phyloP scores from a whole-genome alignment of 805 yeast species.

The Candida wancherniae region DNA sequence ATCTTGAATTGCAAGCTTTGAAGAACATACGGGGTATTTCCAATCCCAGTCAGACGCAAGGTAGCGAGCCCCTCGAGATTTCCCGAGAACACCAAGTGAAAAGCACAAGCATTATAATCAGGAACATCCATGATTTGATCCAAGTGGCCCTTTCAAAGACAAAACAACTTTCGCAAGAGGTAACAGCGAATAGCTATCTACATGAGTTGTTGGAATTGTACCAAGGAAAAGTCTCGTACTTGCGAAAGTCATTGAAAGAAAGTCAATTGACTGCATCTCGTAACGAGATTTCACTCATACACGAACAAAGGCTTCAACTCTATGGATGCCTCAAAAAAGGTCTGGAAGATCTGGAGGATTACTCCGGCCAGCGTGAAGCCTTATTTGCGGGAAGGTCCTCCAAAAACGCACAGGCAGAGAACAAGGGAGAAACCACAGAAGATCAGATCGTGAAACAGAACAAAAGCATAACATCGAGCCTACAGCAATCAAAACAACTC shows the following conservation, averaged over 20 bases:
- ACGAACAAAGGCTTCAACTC: slow-evolving; percentile 27
- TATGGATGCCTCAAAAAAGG: too few relatives aligned
- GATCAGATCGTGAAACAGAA: slow-evolving; percentile 44
- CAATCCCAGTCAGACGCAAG: too few relatives aligned
- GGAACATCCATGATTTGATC: slow-evolving; percentile 17
- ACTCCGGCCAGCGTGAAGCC: too few relatives aligned
- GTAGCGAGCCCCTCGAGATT: slow-evolving; percentile 11
- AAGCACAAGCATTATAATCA: slow-evolving; percentile 16
- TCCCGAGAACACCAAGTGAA: slow-evolving; percentile 18
- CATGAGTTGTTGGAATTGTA: slow-evolving; percentile 17
- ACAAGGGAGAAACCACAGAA: slow-evolving; percentile 22
- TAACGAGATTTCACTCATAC: slow-evolving; percentile 24
- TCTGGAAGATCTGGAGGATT: background rate
- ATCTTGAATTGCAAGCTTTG: too few relatives aligned
- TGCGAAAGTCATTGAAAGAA: slow-evolving; percentile 24
- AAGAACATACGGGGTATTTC: too few relatives aligned
- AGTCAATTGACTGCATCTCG: slow-evolving; percentile 26
- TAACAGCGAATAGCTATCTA: slow-evolving; percentile 1
- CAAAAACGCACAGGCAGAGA: too few relatives aligned
- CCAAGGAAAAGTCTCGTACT: slow-evolving; percentile 16
- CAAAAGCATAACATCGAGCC: slow-evolving; percentile 40
- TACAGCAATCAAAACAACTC: slow-evolving; percentile 45
- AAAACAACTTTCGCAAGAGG: slow-evolving; percentile 3
- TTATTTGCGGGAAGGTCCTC: slow-evolving; percentile 8
- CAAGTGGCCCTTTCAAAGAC: slow-evolving; percentile 13